Percentiles rank a stretch among this genome's conserved stretches.
phyloP scores from a whole-genome alignment of 148 eudicot species.

The Nepenthes mirabilis region DNA sequence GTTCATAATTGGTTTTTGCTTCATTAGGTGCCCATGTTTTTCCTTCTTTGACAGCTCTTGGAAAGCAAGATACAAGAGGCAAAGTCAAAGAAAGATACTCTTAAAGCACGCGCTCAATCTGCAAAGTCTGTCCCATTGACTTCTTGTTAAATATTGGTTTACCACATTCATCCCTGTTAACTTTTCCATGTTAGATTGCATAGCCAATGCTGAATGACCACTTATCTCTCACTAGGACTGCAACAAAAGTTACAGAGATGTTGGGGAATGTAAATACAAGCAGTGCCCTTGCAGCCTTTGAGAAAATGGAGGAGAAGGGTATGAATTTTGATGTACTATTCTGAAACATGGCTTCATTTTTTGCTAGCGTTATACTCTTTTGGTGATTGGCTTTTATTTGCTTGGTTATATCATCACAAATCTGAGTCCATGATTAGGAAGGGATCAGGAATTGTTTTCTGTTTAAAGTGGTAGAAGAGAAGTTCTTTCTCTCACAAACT shows the following conservation, averaged over 20 bases:
- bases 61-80: conserved; percentile 99
- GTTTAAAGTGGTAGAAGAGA: too few relatives aligned
- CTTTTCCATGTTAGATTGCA: background rate
- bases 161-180: background rate
- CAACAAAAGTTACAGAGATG: conserved; percentile 91
- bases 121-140: conserved; percentile 53
- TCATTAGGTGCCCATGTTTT: background rate
- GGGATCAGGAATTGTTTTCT: too few relatives aligned
- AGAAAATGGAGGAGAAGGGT: conserved; percentile 99
- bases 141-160: background rate
- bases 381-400: too few relatives aligned
- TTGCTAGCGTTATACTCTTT: too few relatives aligned
- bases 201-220: conserved; percentile 2
- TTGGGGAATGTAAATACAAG: conserved; percentile 91
- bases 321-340: conserved; percentile 2
- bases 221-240: conserved; percentile 42
- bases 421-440: too few relatives aligned
- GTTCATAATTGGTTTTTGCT: background rate
- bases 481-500: too few relatives aligned
- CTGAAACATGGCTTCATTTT: too few relatives aligned
- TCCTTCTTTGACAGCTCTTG: conserved; percentile 44
- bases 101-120: conserved; percentile 96
- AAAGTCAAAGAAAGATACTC: conserved; percentile 88
- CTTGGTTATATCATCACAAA: too few relatives aligned
- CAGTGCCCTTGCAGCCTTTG: conserved; percentile 93